These are phyloP conservation scores for Saturnispora kantuleensis DNA, from an alignment of 805 yeast genomes.

Conservation along the genomic window DNA sequence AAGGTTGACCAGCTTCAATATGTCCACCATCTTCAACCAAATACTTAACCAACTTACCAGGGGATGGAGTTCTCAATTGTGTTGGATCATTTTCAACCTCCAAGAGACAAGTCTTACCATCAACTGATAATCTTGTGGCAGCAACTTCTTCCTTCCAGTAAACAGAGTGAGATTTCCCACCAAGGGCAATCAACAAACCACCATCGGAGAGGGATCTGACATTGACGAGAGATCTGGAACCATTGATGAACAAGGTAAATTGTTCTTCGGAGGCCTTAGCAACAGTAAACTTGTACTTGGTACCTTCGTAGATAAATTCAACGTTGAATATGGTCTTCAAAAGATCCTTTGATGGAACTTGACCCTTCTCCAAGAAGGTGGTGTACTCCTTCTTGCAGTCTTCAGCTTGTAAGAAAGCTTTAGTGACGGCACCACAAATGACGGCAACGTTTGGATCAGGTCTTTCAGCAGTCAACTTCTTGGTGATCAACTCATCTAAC, in stretches of 20 bases:
- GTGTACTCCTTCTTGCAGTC: conserved; percentile 61
- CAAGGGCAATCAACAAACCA: conserved; percentile 78
- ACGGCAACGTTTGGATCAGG: conserved; percentile 89
- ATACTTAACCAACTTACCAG: conserved; percentile 92
- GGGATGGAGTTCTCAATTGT: conserved; percentile 96
- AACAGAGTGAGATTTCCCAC: conserved; percentile 88
- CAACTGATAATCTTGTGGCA: conserved; percentile 90
- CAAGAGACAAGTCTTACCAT: conserved; percentile 85
- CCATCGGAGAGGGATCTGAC: conserved; percentile 90
- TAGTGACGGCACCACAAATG: conserved; percentile 96
- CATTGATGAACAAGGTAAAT: conserved; percentile 86
- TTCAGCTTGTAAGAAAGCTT: conserved; percentile 74
- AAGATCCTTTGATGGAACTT: conserved; percentile 74
- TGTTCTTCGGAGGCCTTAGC: conserved; percentile 82
- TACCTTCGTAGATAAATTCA: conserved; percentile 92
- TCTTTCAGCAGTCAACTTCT: conserved; percentile 92
- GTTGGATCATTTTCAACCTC: conserved; percentile 98
- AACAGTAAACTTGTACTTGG: conserved; percentile 88
- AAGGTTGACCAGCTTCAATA: conserved; percentile 81
- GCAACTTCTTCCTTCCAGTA: conserved; percentile 98
- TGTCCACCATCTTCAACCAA: conserved; percentile 95
- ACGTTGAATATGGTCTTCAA: conserved; percentile 84
- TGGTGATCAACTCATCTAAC: conserved; percentile 92
- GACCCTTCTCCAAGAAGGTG: conserved; percentile 84
- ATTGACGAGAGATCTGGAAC: conserved; percentile 80